Evolutionary conservation across 306 rosid genomes (phyloP).

Genomic region (Canavalia ensiformis): DNA sequence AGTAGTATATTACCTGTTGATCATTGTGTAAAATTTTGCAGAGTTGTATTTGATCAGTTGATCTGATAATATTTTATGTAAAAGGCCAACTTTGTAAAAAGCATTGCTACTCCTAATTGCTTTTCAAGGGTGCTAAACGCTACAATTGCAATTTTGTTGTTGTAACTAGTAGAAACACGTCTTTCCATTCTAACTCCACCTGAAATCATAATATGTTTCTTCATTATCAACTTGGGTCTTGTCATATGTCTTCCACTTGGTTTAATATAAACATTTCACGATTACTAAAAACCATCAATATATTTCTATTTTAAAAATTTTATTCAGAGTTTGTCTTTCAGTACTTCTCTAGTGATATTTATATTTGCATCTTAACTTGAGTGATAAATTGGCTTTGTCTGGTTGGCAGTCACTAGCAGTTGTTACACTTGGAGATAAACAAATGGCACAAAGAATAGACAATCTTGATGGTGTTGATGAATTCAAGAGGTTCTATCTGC

Average conservation of each 20-base stretch:
- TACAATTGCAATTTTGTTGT: background rate
- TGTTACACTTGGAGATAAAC: constrained; percentile 91
- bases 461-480: constrained; percentile 86
- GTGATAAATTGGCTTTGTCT: constrained; percentile 37
- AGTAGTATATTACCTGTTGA: constrained; percentile 26
- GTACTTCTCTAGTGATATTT: constrained; percentile 26
- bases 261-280: constrained; percentile 19
- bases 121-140: background rate
- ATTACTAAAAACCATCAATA: constrained; percentile 7
- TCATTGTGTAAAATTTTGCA: constrained; percentile 2
- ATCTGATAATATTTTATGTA: constrained; percentile 4
- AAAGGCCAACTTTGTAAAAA: background rate
- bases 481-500: constrained; percentile 91
- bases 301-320: background rate
- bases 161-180: constrained; percentile 7
- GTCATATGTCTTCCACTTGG: constrained; percentile 24
- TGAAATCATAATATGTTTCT: constrained; percentile 15
- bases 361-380: constrained; percentile 42
- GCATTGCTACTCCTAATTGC: constrained; percentile 28
- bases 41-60: too few species aligned
- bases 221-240: background rate
- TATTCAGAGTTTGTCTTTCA: constrained; percentile 21
- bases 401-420: constrained; percentile 86
- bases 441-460: constrained; percentile 96
- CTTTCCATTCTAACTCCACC: background rate